Conservation (phyloP, 1,284 basidiomycete genomes). For the Pyrrhoderma lamaoense region DNA sequence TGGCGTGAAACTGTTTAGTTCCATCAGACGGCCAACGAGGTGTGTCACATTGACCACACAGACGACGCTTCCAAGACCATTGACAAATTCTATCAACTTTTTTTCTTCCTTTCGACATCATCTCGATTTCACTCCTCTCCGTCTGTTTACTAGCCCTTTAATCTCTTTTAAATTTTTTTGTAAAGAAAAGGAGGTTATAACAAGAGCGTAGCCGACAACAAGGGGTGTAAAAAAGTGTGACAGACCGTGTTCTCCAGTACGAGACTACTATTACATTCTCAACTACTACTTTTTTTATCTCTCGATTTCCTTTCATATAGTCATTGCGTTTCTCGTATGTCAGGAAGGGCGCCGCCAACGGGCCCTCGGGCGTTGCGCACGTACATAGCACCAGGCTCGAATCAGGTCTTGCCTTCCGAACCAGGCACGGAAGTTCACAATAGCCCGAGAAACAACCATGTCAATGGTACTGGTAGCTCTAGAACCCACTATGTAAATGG, state of each 20-base stretch:
- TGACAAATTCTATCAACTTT: background rate
- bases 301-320: too few species aligned
- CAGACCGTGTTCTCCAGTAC: too few species aligned
- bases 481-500: slow-evolving; percentile 5
- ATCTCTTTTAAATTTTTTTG: too few species aligned
- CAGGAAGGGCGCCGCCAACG: slow-evolving; percentile 66
- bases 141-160: too few species aligned
- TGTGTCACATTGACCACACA: slow-evolving; percentile 2
- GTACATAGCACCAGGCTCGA: slow-evolving; percentile 18
- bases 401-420: slow-evolving; percentile 11
- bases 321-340: slow-evolving; percentile 35
- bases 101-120: background rate
- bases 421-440: slow-evolving; percentile 23
- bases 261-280: background rate
- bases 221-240: too few species aligned
- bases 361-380: slow-evolving; percentile 61
- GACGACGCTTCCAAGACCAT: background rate
- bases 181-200: background rate
- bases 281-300: too few species aligned
- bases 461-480: slow-evolving; percentile 22
- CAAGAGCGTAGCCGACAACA: background rate
- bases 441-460: slow-evolving; percentile 28
- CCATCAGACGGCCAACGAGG: background rate
- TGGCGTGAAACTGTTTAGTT: background rate
- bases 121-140: too few species aligned